Base-by-base conservation (phyloP, 1,284 basidiomycete species). In the Leccinum angustisporum region DNA sequence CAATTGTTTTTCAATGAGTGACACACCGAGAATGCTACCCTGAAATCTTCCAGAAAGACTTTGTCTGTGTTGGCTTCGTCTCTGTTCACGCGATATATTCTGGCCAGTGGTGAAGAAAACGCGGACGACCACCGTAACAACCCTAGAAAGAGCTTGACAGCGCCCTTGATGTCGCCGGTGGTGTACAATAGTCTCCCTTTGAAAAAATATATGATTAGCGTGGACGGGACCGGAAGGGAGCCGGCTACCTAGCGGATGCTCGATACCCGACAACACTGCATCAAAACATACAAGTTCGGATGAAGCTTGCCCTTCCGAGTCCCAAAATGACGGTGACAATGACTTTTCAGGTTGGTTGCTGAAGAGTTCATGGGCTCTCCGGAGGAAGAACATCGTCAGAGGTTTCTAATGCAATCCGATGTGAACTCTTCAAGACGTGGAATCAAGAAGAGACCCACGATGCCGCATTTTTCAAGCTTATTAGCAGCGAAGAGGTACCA, bases 311-410 rank as follows among this genome's bases (percentile, higher is more conserved):
- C 81, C 84, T 72, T 91, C 87, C 5, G 88, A 83, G 38, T 87
- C 84, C 86, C 88, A 91, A 72, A 92, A 92, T 14, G 87, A 88
- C 1, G 88, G 88, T 0, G 91, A 93, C 13, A 93, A 71, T 21
- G 75, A 75, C 68, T 88, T 90, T 40, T 75, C 70, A 0, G 82
- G 79, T 36, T 75, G 78, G 13, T 75, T 68, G 34, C 75, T 79
- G 70, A 86, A 90, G 31, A 91, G 74, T 18, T 81, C 81, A 63
- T 86, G 86, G 14, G 90, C 86, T 70, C 80, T 83, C 9, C 86
- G 84, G 40, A 93, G 80, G 69, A 92, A 90, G 70, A 89, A 84
- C 81, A 91, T 87, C 1, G 91, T 92, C 57, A 93, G 72, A 2
- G 90, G 86, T 88, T 91, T 93, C 91, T 92, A 67, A 62, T 46